A percentile compares a stretch with the other conserved stretches of the same genome.
These are phyloP conservation scores for Blastomyces percursus DNA, from an alignment of 2,329 filamentous ascomycete species.

Conservation along the genomic window DNA sequence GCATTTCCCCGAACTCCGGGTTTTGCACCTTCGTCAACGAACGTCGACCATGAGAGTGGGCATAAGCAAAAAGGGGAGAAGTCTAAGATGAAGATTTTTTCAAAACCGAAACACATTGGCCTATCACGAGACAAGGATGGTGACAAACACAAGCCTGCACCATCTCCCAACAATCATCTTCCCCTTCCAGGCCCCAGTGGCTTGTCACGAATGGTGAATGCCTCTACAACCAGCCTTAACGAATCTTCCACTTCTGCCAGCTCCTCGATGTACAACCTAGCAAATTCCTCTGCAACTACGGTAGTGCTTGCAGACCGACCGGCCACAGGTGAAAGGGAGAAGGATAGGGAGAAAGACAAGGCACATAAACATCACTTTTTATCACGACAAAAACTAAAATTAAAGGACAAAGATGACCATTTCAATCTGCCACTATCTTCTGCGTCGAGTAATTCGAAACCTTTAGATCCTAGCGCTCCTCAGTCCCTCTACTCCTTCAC, in stretches of 20 bases:
- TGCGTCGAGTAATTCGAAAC: constrained; percentile 53
- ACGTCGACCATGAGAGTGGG: constrained; percentile 11
- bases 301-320: constrained; percentile 42
- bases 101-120: constrained; percentile 54
- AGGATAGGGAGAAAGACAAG: constrained; percentile 35
- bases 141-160: constrained; percentile 43
- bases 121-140: constrained; percentile 50
- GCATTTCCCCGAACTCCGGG: constrained; percentile 46
- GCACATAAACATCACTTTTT: constrained; percentile 52
- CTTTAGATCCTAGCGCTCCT: constrained; percentile 51
- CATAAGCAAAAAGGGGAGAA: constrained; percentile 46
- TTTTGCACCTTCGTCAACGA: constrained; percentile 20
- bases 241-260: constrained; percentile 44
- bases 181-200: constrained; percentile 41
- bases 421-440: constrained; percentile 50
- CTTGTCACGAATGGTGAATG: constrained; percentile 46
- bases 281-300: constrained; percentile 52
- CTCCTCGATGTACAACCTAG: constrained; percentile 49
- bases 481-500: constrained; percentile 56
- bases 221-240: constrained; percentile 49
- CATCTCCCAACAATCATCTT: constrained; percentile 49
- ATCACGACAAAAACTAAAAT: constrained; percentile 54
- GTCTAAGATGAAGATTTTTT: constrained; percentile 59
- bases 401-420: constrained; percentile 52
- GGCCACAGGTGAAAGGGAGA: constrained; percentile 28